These are phyloP conservation scores for Daldinia caldariorum DNA, from an alignment of 495 filamentous ascomycete species.

Conservation along the genomic window DNA sequence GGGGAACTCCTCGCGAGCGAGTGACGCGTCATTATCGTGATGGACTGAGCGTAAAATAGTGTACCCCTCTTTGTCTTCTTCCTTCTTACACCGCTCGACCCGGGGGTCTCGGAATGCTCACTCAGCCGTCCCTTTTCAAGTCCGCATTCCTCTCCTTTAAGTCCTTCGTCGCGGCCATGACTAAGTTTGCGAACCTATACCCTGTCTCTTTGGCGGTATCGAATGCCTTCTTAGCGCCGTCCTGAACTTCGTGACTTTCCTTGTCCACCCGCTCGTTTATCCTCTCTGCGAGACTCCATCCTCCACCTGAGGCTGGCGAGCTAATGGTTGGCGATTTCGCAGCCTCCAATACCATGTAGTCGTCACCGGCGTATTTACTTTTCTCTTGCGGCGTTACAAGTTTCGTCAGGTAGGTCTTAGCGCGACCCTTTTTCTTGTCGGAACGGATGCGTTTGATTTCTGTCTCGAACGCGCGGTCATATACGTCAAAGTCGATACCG, in stretches of 20 bases:
- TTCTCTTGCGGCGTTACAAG: conserved; percentile 43
- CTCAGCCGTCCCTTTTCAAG: conserved; percentile 22
- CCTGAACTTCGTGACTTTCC: conserved; percentile 18
- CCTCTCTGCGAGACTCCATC: conserved; percentile 22
- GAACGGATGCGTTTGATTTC: conserved; percentile 78
- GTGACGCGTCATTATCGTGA: conserved; percentile 28
- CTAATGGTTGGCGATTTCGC: conserved; percentile 31
- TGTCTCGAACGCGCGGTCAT: conserved; percentile 83
- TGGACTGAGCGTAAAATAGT: neutral
- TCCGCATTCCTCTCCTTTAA: conserved; percentile 31
- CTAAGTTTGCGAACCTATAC: conserved; percentile 41
- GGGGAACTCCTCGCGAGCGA: conserved; percentile 9
- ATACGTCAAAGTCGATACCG: conserved; percentile 83
- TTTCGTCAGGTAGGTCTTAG: conserved; percentile 45
- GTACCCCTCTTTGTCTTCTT: neutral
- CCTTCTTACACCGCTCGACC: neutral
- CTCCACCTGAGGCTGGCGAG: conserved; percentile 21
- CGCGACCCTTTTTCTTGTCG: conserved; percentile 38
- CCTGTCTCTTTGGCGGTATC: conserved; percentile 38
- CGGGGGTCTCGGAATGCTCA: conserved; percentile 19
- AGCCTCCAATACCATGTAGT: conserved; percentile 46
- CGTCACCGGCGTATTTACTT: conserved; percentile 43
- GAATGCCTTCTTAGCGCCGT: conserved; percentile 18
- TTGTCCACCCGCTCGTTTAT: conserved; percentile 5
- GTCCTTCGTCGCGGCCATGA: conserved; percentile 37